Evolutionary conservation across 2,329 filamentous ascomycete species (phyloP).

Genomic region (Exophiala lecanii-corni): DNA sequence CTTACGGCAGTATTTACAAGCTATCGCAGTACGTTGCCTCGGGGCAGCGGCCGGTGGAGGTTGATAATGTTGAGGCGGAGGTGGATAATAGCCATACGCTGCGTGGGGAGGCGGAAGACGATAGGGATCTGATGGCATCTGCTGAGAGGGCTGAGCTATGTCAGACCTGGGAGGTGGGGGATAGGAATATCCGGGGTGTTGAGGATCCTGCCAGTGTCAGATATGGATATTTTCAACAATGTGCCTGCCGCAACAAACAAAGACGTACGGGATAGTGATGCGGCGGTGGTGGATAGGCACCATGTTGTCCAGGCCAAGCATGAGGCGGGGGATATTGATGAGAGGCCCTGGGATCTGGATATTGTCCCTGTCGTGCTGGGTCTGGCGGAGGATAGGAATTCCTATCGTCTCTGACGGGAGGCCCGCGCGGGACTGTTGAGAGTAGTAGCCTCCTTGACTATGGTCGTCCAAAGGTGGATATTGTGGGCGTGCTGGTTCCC

Average conservation of each 20-base stretch:
- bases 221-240: constrained; percentile 1
- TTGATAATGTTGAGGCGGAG: constrained; percentile 37
- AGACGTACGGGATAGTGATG: constrained; percentile 37
- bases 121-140: constrained; percentile 36
- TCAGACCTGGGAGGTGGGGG: constrained; percentile 35
- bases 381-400: constrained; percentile 30
- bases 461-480: constrained; percentile 25
- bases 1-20: constrained; percentile 49
- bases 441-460: constrained; percentile 21
- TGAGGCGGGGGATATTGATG: constrained; percentile 32
- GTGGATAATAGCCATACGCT: constrained; percentile 33
- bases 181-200: constrained; percentile 31
- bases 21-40: constrained; percentile 48
- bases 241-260: neutral
- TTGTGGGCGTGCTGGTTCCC: constrained; percentile 20
- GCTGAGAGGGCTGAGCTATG: constrained; percentile 36
- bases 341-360: constrained; percentile 38
- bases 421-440: constrained; percentile 22
- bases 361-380: constrained; percentile 43
- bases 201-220: constrained; percentile 22
- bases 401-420: constrained; percentile 21
- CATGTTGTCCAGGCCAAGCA: constrained; percentile 29
- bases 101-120: constrained; percentile 39
- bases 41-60: constrained; percentile 41
- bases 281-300: constrained; percentile 19